phyloP scores from a whole-genome alignment of 1,284 basidiomycete genomes.

The Trichosporon ovoides region DNA sequence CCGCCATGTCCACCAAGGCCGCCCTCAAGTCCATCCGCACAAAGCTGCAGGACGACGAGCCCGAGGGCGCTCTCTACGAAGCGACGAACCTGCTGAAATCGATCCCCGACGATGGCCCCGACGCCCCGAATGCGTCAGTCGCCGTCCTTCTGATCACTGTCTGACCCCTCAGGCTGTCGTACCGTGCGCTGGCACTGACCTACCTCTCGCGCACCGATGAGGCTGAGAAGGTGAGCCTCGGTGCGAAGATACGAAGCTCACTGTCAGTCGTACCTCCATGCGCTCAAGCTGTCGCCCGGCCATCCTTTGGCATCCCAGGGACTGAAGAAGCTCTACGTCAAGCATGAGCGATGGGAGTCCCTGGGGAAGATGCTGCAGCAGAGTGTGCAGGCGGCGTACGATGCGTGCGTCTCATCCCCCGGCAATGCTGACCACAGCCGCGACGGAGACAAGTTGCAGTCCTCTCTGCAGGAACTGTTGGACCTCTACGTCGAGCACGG shows the following conservation, averaged over 20 bases:
- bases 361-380: slow-evolving; percentile 56
- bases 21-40: slow-evolving; percentile 72
- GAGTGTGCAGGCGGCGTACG: slow-evolving; percentile 56
- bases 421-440: slow-evolving; percentile 51
- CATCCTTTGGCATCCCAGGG: slow-evolving; percentile 68
- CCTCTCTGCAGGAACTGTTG: slow-evolving; percentile 71
- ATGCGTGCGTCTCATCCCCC: slow-evolving; percentile 52
- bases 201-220: slow-evolving; percentile 65
- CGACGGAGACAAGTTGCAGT: slow-evolving; percentile 73
- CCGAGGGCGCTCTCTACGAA: slow-evolving; percentile 52
- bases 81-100: slow-evolving; percentile 53
- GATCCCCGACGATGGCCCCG: slow-evolving; percentile 55
- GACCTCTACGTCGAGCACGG: slow-evolving; percentile 61
- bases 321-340: slow-evolving; percentile 67
- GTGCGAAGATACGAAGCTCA: not conserved
- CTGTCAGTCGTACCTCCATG: slow-evolving; percentile 65
- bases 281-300: slow-evolving; percentile 60
- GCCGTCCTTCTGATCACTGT: slow-evolving; percentile 18
- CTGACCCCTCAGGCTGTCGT: slow-evolving; percentile 61
- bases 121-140: slow-evolving; percentile 63
- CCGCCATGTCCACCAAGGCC: slow-evolving; percentile 29
- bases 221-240: slow-evolving; percentile 70
- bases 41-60: slow-evolving; percentile 70
- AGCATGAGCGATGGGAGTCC: slow-evolving; percentile 59
- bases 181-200: slow-evolving; percentile 67